A percentile compares a stretch with the other conserved stretches of the same genome.
These are phyloP conservation scores for Cocos nucifera DNA, from an alignment of 176 grass and related monocot species.

Conservation along the genomic window DNA sequence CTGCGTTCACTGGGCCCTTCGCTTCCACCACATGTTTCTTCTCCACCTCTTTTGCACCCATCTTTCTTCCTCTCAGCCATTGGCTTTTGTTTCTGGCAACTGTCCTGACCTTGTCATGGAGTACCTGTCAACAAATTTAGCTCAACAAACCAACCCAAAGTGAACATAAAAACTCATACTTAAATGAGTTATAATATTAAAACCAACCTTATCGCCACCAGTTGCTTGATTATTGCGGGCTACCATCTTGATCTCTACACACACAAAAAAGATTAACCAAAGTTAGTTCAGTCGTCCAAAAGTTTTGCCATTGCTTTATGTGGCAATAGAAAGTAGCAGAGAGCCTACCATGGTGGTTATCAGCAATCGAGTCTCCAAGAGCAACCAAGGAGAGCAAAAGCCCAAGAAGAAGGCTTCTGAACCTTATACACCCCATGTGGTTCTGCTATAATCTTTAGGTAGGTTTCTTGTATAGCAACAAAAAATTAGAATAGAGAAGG, in stretches of 20 bases:
- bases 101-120: not conserved
- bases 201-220: not conserved
- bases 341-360: not conserved
- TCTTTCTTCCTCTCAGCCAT: slow-evolving; percentile 10
- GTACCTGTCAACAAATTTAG: not conserved
- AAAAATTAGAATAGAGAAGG: not conserved
- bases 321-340: not conserved
- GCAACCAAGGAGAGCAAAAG: slow-evolving; percentile 1
- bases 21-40: not conserved
- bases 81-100: not conserved
- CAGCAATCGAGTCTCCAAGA: not conserved
- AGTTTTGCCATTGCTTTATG: not conserved
- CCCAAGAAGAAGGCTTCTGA: slow-evolving; percentile 6
- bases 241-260: not conserved
- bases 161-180: no score
- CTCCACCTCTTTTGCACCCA: not conserved
- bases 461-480: no score
- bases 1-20: slow-evolving; percentile 22
- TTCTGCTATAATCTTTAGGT: not conserved
- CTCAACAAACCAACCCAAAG: not conserved
- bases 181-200: not conserved
- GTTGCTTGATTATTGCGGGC: not conserved
- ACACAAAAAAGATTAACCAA: not conserved
- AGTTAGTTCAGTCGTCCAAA: not conserved
- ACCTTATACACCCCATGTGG: not conserved